These are phyloP conservation scores for Trichoderma koningii DNA, from an alignment of 2,329 filamentous ascomycete genomes.

Conservation along the genomic window DNA sequence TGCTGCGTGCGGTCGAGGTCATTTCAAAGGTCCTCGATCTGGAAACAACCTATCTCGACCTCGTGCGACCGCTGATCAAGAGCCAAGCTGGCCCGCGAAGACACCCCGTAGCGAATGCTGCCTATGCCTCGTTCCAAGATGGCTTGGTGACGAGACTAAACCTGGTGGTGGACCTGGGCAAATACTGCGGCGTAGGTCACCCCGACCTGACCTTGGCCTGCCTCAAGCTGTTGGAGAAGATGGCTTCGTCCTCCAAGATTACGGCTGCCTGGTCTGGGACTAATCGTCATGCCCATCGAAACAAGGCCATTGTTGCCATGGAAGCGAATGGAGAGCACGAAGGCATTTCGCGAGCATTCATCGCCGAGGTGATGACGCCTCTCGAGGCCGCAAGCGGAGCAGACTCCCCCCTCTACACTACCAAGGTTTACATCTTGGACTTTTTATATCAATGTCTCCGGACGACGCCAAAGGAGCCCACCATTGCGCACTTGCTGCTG, in stretches of 20 bases:
- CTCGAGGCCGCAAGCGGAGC: constrained; percentile 74
- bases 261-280: constrained; percentile 68
- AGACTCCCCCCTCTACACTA: constrained; percentile 71
- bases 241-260: constrained; percentile 81
- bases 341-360: constrained; percentile 73
- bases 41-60: constrained; percentile 87
- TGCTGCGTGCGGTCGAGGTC: constrained; percentile 79
- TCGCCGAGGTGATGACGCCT: constrained; percentile 65
- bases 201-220: constrained; percentile 78
- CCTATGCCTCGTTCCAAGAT: constrained; percentile 89
- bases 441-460: constrained; percentile 81
- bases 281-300: constrained; percentile 65
- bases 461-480: constrained; percentile 74
- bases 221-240: constrained; percentile 78
- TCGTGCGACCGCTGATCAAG: constrained; percentile 79
- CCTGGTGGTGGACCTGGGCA: constrained; percentile 78
- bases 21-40: constrained; percentile 81
- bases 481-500: constrained; percentile 85
- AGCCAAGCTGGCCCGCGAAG: constrained; percentile 61
- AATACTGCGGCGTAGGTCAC: constrained; percentile 84
- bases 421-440: constrained; percentile 81
- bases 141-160: constrained; percentile 79
- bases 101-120: constrained; percentile 63
- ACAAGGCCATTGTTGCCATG: constrained; percentile 85
- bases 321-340: constrained; percentile 79